Conservation (phyloP, 2,329 filamentous ascomycete genomes). For the Colletotrichum eremochloae region DNA sequence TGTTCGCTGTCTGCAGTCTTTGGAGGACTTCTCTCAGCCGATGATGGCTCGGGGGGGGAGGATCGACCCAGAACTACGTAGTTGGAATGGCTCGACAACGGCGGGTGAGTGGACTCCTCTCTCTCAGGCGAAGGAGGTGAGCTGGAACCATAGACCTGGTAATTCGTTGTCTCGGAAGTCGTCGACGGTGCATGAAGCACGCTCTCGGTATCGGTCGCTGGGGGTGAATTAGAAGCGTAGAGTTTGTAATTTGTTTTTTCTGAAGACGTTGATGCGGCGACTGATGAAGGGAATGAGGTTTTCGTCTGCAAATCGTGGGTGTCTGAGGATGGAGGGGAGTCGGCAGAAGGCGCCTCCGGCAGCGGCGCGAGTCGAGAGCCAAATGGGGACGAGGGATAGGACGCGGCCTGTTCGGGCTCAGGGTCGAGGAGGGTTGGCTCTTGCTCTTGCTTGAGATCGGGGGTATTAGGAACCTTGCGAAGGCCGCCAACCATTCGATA, state of each 20-base stretch:
- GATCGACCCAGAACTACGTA: slow-evolving; percentile 65
- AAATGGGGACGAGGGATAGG: slow-evolving; percentile 42
- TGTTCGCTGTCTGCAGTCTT: slow-evolving; percentile 56
- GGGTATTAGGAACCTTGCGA: slow-evolving; percentile 63
- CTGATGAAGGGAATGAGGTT: slow-evolving; percentile 47
- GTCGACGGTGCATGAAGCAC: slow-evolving; percentile 54
- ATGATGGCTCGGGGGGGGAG: slow-evolving; percentile 59
- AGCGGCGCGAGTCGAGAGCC: slow-evolving; percentile 51
- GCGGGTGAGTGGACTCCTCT: slow-evolving; percentile 54
- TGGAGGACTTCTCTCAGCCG: slow-evolving; percentile 52
- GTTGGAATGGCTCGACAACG: slow-evolving; percentile 63
- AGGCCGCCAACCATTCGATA: slow-evolving; percentile 68
- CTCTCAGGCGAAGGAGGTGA: slow-evolving; percentile 56
- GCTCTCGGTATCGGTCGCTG: slow-evolving; percentile 56
- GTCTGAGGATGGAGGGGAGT: slow-evolving; percentile 17
- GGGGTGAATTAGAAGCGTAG: slow-evolving; percentile 62
- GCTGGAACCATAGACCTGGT: slow-evolving; percentile 66
- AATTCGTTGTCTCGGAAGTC: slow-evolving; percentile 65
- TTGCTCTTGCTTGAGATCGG: slow-evolving; percentile 59
- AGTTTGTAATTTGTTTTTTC: slow-evolving; percentile 70
- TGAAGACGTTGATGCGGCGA: slow-evolving; percentile 59
- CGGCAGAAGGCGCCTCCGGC: slow-evolving; percentile 45
- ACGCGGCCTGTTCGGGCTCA: slow-evolving; percentile 28
- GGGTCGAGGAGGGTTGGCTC: slow-evolving; percentile 40
- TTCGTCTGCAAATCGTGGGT: slow-evolving; percentile 43